Evolutionary conservation across 805 yeast species (phyloP), one percentile per base, ranked within the genome.

Genomic region (Lipomyces yamanashiensis): DNA sequence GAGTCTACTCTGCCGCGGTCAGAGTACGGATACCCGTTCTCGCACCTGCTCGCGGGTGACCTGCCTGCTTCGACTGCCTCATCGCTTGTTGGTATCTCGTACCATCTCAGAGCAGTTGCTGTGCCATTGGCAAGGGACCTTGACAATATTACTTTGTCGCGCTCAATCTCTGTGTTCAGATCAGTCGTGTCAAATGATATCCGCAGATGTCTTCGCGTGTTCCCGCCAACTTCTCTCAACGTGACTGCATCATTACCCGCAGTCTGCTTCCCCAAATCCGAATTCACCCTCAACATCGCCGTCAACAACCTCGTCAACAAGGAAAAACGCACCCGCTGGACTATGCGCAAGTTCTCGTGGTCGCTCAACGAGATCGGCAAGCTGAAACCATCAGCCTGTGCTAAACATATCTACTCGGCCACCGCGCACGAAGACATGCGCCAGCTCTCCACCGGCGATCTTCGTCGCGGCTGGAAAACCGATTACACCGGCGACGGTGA

Each of bases 391-490:
- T 1, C 73, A 77, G 69, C 86, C 37, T 92, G 97, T 76, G 70
- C 76, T 34, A 33, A 57, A 50, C 71, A 67, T 51, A 56, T 50
- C 7, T 33, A 53, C 47, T 54, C 61, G 12, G 56, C 57, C 19
- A 49, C 50, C 13, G 54, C 56, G 33, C 52, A 55, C 36, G 96
- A 92, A 74, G 97, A 92, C 71, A 82, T 83, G 7, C 81, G 92
- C 37, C 84, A 89, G 4, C 78, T 95, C 8, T 83, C 87, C 12
- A 83, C 86, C 59, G 97, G 97, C 10, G 96, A 90, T 65, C 76
- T 91, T 72, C 90, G 89, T 73, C 81, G 84, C 37, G 99, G 99
- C 2, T 95, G 99, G 99, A 95, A 95, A 74, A 85, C 95, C 0
- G 99, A 95, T 75, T 92, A 88, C 73, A 76, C 86, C 6, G 88